Evolutionary conservation across 2,329 filamentous ascomycete genomes (phyloP).

Genomic region (Onygenales sp.): DNA sequence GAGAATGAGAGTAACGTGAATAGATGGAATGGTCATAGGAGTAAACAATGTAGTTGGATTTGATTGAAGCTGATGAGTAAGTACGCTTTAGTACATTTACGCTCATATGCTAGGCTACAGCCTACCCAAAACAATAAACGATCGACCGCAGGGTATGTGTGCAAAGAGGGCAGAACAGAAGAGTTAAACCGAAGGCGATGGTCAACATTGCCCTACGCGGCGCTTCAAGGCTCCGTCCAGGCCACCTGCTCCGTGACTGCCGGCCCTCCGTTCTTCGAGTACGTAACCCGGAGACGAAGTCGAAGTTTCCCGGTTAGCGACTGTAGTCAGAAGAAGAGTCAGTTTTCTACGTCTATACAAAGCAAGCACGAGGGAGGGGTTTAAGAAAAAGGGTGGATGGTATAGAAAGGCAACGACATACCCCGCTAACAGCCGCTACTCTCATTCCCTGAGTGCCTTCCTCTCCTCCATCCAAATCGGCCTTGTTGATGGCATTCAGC

Average conservation of each 20-base stretch:
- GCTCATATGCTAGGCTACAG: not conserved
- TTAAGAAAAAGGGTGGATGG: not conserved
- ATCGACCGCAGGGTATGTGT: not conserved
- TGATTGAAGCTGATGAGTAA: not conserved
- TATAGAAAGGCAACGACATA: slow-evolving; percentile 46
- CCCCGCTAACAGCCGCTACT: slow-evolving; percentile 73
- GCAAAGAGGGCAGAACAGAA: not conserved
- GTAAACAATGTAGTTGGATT: not conserved
- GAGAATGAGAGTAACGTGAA: no score
- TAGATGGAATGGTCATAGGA: no score
- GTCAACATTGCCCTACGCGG: not conserved
- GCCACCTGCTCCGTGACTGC: slow-evolving; percentile 86
- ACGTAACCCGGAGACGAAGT: slow-evolving; percentile 76
- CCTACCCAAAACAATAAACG: not conserved
- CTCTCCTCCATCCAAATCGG: slow-evolving; percentile 64
- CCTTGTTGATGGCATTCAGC: slow-evolving; percentile 76
- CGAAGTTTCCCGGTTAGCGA: slow-evolving; percentile 60
- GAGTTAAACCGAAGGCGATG: not conserved
- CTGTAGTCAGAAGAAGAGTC: slow-evolving; percentile 38
- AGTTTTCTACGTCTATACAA: not conserved
- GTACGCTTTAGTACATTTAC: not conserved
- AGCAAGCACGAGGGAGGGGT: not conserved
- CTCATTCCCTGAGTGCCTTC: slow-evolving; percentile 90
- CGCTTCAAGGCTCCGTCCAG: slow-evolving; percentile 66
- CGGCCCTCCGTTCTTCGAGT: slow-evolving; percentile 58